Evolutionary conservation across 192 early-diverging fungal species (phyloP).

Genomic region (Oehlia diaphana): DNA sequence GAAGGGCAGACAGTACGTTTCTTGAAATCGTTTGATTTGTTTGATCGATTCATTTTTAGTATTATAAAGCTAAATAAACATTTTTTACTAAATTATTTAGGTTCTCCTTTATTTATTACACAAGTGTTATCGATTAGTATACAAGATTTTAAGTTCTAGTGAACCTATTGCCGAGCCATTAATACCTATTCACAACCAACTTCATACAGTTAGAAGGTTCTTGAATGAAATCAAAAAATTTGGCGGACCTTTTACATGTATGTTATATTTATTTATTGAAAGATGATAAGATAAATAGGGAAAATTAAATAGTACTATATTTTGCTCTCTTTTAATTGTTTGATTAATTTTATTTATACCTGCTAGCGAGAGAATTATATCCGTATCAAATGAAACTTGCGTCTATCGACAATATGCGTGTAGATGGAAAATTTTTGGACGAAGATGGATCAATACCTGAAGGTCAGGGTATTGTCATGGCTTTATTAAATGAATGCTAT

Average conservation of each 20-base stretch:
- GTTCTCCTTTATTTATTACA: slow-evolving; percentile 53
- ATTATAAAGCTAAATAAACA: background rate
- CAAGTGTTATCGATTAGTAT: slow-evolving; percentile 82
- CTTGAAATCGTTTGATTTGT: background rate
- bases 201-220: slow-evolving; percentile 78
- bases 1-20: slow-evolving; percentile 57
- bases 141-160: slow-evolving; percentile 76
- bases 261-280: background rate
- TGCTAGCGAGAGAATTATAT: slow-evolving; percentile 68
- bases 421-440: slow-evolving; percentile 85
- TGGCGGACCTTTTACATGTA: slow-evolving; percentile 71
- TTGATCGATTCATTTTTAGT: background rate
- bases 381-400: slow-evolving; percentile 89
- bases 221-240: slow-evolving; percentile 79
- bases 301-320: no score
- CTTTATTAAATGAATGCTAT: slow-evolving; percentile 86
- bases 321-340: no score
- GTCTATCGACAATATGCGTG: slow-evolving; percentile 76
- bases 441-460: slow-evolving; percentile 79
- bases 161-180: slow-evolving; percentile 81
- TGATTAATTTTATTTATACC: background rate
- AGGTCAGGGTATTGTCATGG: slow-evolving; percentile 85
- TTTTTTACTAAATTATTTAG: background rate
- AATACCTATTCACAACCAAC: slow-evolving; percentile 84
- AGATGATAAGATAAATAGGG: no score